Percentiles rank a stretch among this genome's conserved stretches.
phyloP scores from a whole-genome alignment of 352 stramenopile species.

The Phytophthora hibernalis region DNA sequence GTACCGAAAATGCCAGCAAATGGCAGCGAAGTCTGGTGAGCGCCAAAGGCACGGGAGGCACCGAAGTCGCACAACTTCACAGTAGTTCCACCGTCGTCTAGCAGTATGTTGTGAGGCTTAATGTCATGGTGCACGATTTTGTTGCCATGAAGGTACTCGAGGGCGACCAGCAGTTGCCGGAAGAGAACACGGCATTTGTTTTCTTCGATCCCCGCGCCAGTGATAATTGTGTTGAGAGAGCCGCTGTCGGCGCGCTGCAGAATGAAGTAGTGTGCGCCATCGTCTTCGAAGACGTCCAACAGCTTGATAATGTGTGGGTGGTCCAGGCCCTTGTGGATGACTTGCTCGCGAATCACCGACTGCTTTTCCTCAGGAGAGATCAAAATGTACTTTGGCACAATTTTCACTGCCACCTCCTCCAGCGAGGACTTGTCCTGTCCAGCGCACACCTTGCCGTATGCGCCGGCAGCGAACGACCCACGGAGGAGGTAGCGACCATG shows the following conservation, averaged over 20 bases:
- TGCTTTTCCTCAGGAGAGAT: slow-evolving; percentile 76
- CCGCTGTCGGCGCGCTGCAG: slow-evolving; percentile 69
- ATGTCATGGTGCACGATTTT: slow-evolving; percentile 93
- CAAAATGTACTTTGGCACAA: slow-evolving; percentile 78
- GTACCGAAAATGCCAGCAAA: slow-evolving; percentile 80
- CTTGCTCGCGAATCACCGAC: slow-evolving; percentile 72
- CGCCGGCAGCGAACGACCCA: slow-evolving; percentile 73
- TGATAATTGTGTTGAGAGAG: slow-evolving; percentile 61
- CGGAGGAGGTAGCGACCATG: slow-evolving; percentile 77
- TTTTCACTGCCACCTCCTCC: slow-evolving; percentile 75
- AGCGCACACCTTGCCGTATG: slow-evolving; percentile 70
- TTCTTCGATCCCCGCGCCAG: slow-evolving; percentile 57
- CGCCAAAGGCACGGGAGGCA: slow-evolving; percentile 74
- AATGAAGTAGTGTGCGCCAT: slow-evolving; percentile 80
- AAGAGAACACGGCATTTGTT: slow-evolving; percentile 60
- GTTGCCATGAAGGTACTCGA: slow-evolving; percentile 73
- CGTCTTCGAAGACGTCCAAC: slow-evolving; percentile 77
- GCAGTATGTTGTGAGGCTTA: slow-evolving; percentile 86
- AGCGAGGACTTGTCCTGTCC: slow-evolving; percentile 60
- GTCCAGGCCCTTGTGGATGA: slow-evolving; percentile 71
- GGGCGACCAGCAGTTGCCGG: slow-evolving; percentile 61
- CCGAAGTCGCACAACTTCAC: slow-evolving; percentile 89
- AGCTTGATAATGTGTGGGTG: slow-evolving; percentile 83
- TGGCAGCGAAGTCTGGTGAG: slow-evolving; percentile 52
- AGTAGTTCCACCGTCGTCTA: slow-evolving; percentile 51